These are phyloP conservation scores for Fusarium tricinctum DNA, from an alignment of 2,329 filamentous ascomycete species.

Conservation along the genomic window DNA sequence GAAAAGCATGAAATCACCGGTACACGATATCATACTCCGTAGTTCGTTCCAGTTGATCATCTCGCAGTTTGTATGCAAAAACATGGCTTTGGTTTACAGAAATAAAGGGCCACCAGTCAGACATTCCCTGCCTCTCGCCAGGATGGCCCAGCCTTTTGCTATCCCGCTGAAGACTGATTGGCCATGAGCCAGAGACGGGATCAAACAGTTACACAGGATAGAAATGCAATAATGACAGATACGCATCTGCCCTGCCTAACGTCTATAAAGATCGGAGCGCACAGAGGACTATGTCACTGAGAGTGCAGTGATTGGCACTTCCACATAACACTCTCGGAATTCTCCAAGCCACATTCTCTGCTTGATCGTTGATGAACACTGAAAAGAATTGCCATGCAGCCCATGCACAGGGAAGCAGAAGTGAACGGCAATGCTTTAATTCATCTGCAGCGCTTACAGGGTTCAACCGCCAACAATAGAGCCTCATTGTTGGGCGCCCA, in stretches of 20 bases:
- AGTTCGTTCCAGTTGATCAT: too few species aligned
- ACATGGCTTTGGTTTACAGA: not conserved
- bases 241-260: not conserved
- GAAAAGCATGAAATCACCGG: too few species aligned
- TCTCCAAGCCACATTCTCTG: too few species aligned
- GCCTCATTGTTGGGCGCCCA: not conserved
- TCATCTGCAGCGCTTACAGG: not conserved
- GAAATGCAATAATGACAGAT: slow-evolving; percentile 4
- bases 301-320: not conserved
- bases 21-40: too few species aligned
- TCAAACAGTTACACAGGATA: slow-evolving; percentile 5
- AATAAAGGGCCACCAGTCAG: not conserved
- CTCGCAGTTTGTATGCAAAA: too few species aligned
- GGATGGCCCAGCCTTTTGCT: not conserved
- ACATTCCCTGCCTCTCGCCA: not conserved
- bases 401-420: not conserved
- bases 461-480: not conserved
- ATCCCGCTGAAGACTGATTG: not conserved
- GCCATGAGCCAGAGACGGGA: not conserved
- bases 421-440: not conserved
- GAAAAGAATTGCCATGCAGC: not conserved
- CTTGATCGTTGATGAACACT: not conserved
- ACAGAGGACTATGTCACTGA: too few species aligned
- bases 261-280: not conserved
- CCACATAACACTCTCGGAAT: not conserved